Evolutionary conservation across 176 grass and related monocot genomes (phyloP).

Genomic region (Musa troglodytarum): DNA sequence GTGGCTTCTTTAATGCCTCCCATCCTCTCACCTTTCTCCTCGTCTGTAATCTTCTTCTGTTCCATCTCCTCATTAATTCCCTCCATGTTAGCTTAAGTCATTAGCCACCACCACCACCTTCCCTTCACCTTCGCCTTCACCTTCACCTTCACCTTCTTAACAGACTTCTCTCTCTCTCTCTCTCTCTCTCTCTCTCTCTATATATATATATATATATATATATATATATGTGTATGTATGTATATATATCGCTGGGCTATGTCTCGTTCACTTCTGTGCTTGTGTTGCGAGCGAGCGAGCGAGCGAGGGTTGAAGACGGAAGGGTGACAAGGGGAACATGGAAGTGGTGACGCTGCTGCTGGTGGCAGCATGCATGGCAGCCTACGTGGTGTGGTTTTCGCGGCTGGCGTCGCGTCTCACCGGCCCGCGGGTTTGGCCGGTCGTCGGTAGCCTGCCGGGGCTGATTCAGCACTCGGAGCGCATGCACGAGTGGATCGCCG

Average conservation of each 20-base stretch:
- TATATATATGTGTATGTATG: too few species aligned
- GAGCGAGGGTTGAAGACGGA: neutral
- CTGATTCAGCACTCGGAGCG: constrained; percentile 59
- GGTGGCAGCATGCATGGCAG: constrained; percentile 12
- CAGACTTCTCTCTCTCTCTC: neutral
- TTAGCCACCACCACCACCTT: too few species aligned
- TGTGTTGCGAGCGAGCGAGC: neutral
- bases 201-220: too few species aligned
- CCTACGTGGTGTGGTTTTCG: constrained; percentile 78
- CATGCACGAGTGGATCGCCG: constrained; percentile 89
- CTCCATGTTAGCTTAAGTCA: neutral
- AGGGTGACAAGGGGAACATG: constrained; percentile 16
- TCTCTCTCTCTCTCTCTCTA: too few species aligned
- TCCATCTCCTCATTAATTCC: constrained; percentile 3
- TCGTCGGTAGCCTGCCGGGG: constrained; percentile 66
- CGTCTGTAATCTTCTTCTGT: constrained; percentile 30
- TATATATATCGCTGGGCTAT: neutral
- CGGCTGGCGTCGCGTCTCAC: constrained; percentile 38
- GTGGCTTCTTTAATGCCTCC: constrained; percentile 36
- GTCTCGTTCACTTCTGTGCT: constrained; percentile 22
- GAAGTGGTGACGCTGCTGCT: constrained; percentile 29
- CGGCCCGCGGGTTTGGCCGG: constrained; percentile 64
- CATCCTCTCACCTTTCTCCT: constrained; percentile 27
- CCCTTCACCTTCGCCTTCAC: too few species aligned
- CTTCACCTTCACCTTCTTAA: too few species aligned